Evolutionary conservation across 108 stramenopile species (phyloP).

Genomic region (Cyclotella atomus): DNA sequence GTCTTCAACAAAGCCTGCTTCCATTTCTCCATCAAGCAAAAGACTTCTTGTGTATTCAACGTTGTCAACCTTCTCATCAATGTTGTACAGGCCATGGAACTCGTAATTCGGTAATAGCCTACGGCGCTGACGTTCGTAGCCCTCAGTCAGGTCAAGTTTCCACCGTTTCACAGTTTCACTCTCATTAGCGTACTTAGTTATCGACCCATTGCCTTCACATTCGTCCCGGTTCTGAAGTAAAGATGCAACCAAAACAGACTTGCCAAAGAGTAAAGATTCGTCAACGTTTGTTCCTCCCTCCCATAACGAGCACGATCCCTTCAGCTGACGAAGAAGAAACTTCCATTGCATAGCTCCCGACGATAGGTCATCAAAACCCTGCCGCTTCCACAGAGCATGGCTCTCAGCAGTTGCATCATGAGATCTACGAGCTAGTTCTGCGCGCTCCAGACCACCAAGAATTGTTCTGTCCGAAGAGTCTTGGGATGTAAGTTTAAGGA

Average conservation of each 20-base stretch:
- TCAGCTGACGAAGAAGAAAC: constrained; percentile 75
- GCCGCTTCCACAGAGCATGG: constrained; percentile 87
- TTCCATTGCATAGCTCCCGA: constrained; percentile 91
- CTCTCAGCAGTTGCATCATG: constrained; percentile 78
- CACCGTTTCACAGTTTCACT: constrained; percentile 58
- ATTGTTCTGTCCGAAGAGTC: constrained; percentile 82
- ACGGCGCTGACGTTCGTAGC: constrained; percentile 82
- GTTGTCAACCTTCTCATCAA: constrained; percentile 70
- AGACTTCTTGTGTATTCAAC: constrained; percentile 32
- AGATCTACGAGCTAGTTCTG: constrained; percentile 71
- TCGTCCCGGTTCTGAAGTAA: constrained; percentile 16
- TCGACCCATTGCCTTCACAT: constrained; percentile 1
- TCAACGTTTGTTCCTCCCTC: constrained; percentile 68
- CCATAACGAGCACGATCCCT: constrained; percentile 87
- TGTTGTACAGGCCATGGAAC: constrained; percentile 88
- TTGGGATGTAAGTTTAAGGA: constrained; percentile 64
- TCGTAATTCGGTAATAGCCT: constrained; percentile 89
- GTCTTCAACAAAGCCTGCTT: constrained; percentile 32
- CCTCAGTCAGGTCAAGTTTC: constrained; percentile 91
- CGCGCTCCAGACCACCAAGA: constrained; percentile 73
- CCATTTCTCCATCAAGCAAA: constrained; percentile 10
- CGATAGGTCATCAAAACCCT: constrained; percentile 90
- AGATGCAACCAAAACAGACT: constrained; percentile 34
- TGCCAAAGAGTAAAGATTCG: constrained; percentile 51
- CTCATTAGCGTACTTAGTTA: not conserved